phyloP scores from a whole-genome alignment of 257 asterid species.

The Solanum etuberosum region DNA sequence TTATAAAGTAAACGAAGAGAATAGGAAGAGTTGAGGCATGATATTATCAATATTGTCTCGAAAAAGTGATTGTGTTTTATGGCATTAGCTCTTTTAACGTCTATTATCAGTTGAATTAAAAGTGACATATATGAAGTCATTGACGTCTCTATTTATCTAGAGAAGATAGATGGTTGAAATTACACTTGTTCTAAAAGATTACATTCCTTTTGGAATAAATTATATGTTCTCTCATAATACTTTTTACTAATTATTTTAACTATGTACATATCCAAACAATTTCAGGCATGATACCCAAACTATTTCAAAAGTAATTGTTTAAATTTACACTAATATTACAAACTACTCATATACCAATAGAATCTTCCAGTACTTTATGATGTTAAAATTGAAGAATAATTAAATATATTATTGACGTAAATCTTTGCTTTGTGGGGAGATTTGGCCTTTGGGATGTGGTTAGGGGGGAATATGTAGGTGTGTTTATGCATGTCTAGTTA shows the following conservation, averaged over 20 bases:
- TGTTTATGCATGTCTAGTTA: neutral
- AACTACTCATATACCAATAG: neutral
- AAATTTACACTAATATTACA: neutral
- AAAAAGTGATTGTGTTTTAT: too few relatives aligned
- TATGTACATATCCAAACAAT: neutral
- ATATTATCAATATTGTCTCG: neutral
- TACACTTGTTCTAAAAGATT: neutral
- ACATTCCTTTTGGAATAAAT: neutral
- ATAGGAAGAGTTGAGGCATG: neutral
- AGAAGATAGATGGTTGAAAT: too few relatives aligned
- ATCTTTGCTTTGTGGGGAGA: neutral
- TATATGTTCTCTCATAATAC: neutral
- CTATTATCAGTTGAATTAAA: neutral
- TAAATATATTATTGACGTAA: neutral
- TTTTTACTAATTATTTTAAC: neutral
- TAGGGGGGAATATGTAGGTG: neutral
- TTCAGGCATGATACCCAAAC: neutral
- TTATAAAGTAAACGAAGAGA: neutral
- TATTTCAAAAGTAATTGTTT: neutral
- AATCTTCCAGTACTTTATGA: neutral
- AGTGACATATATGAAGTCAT: too few relatives aligned
- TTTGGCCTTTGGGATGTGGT: neutral
- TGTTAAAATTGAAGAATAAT: neutral
- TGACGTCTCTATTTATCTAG: neutral
- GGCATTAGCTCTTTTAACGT: neutral